Evolutionary conservation across 352 stramenopile genomes (phyloP), one percentile per base, ranked within the genome.

Genomic region (Aphanomyces cochlioides): DNA sequence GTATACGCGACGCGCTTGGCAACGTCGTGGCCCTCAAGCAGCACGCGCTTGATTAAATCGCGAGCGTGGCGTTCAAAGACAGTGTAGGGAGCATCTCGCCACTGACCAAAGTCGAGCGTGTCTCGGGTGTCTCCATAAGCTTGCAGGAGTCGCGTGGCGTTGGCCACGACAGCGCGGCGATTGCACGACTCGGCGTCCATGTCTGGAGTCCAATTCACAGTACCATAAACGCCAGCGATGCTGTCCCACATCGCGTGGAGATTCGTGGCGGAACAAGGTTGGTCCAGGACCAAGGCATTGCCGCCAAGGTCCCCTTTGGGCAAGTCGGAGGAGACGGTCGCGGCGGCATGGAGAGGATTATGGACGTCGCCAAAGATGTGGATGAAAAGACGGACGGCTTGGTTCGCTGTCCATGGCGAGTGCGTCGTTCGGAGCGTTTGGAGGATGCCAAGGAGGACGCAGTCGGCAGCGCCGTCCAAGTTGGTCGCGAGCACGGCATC

Each of bases 311-410:
- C 83, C 28, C 83, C 83, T 7, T 73, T 59, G 5, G 83, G 83
- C 43, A 85, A 78, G 38, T 77, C 75, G 2, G 72, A 72, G 40
- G 75, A 86, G 59, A 90, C 75, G 10, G 77, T 80, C 0, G 77
- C 75, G 0, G 87, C 74, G 3, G 80, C 77, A 75, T 90, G 83
- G 36, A 88, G 74, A 0, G 83, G 83, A 65, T 90, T 81, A 69
- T 90, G 83, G 34, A 86, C 54, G 56, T 90, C 83, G 4, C 28
- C 47, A 50, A 50, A 50, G 10, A 50, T n/a, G 75, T 90, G 83
- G 73, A 90, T 84, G 74, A 90, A 84, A 74, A 89, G 79, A 34
- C 83, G 83, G 4, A 90, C 54, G 47, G 79, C 68, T 5, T 88
- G 56, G 75, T 90, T 90, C 53, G 78, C 79, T 4, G 79, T 76